Conservation (phyloP, 352 stramenopile genomes). For the Phytopythium chamaehyphon region DNA sequence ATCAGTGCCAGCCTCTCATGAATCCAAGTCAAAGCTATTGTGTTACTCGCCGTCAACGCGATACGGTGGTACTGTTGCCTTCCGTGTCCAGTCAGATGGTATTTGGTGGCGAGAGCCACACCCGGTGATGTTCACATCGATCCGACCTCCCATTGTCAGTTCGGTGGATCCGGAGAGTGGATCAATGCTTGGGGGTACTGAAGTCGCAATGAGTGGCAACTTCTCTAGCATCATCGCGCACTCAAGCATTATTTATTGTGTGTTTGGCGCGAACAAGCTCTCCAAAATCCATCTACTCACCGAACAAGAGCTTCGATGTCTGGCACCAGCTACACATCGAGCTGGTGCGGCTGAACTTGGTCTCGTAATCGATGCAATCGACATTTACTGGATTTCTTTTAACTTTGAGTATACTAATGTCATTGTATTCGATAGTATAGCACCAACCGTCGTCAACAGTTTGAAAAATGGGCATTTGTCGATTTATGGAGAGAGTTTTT, state of each 20-base stretch:
- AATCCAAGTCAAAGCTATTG: constrained; percentile 18
- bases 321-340: constrained; percentile 12
- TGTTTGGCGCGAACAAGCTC: constrained; percentile 19
- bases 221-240: constrained; percentile 14
- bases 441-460: constrained; percentile 22
- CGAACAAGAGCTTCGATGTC: constrained; percentile 15
- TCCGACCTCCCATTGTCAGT: constrained; percentile 12
- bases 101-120: constrained; percentile 8
- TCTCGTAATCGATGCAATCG: constrained; percentile 19
- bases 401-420: constrained; percentile 25
- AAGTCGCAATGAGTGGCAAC: constrained; percentile 22
- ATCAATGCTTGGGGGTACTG: constrained; percentile 19
- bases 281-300: constrained; percentile 7
- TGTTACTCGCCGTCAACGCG: constrained; percentile 23
- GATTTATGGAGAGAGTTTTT: constrained; percentile 30
- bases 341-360: constrained; percentile 13
- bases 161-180: constrained; percentile 20
- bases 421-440: constrained; percentile 14
- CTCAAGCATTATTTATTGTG: constrained; percentile 18
- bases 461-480: constrained; percentile 15
- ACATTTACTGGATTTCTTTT: constrained; percentile 20
- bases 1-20: constrained; percentile 16
- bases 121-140: constrained; percentile 18
- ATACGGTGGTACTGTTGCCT: constrained; percentile 2
- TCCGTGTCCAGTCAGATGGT: constrained; percentile 15